Evolutionary conservation across 2,329 filamentous ascomycete species (phyloP).

Genomic region (Lomentospora prolificans): DNA sequence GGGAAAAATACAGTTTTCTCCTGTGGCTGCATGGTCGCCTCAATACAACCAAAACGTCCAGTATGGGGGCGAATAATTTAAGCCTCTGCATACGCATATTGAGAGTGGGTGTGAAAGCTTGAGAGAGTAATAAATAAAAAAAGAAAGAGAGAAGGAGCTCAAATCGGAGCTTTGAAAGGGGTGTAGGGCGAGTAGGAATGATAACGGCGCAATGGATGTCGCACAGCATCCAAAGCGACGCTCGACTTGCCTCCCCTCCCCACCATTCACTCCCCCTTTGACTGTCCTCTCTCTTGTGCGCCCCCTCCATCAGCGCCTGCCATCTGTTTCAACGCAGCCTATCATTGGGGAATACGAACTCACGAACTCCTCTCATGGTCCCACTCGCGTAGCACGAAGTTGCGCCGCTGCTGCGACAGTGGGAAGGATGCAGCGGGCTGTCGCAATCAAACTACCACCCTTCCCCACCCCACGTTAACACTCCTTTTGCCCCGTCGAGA

Average conservation of each 20-base stretch:
- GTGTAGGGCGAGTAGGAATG: background rate
- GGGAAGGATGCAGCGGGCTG: background rate
- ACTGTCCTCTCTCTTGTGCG: background rate
- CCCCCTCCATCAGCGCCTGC: background rate
- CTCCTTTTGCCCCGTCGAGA: too few species aligned
- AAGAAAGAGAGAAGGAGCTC: background rate
- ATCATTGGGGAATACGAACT: constrained; percentile 2
- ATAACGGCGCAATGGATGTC: background rate
- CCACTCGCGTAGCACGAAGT: background rate
- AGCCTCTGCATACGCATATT: background rate
- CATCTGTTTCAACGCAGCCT: background rate
- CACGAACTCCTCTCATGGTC: background rate
- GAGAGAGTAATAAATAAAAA: too few species aligned
- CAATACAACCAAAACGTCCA: background rate
- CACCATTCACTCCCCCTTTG: background rate
- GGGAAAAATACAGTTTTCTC: too few species aligned
- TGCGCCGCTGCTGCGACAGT: background rate
- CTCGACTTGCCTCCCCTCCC: background rate
- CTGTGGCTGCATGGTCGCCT: background rate
- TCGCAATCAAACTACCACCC: background rate
- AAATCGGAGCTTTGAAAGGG: background rate
- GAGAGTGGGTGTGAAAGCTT: too few species aligned
- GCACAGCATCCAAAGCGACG: background rate
- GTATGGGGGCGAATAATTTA: background rate
- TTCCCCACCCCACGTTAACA: background rate